phyloP scores from a whole-genome alignment of 192 early-diverging fungal species.

The Coemansia sp. region DNA sequence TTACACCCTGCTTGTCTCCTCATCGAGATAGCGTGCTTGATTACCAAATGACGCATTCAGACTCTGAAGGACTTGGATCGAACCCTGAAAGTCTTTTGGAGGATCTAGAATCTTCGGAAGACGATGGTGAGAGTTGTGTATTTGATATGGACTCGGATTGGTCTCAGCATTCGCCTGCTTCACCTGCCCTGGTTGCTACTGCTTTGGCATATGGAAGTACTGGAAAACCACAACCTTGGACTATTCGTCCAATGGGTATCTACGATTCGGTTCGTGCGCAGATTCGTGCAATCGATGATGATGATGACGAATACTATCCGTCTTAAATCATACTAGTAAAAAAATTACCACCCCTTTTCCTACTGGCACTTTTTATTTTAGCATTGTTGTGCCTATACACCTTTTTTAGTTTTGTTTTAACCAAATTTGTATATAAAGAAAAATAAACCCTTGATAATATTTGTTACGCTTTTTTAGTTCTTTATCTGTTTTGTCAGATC shows the following conservation, averaged over 20 bases:
- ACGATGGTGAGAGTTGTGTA: conserved; percentile 14
- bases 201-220: conserved; percentile 22
- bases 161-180: conserved; percentile 1
- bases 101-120: neutral
- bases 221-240: conserved; percentile 42
- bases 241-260: conserved; percentile 30
- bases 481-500: too few species aligned
- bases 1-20: conserved; percentile 6
- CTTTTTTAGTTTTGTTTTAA: conserved; percentile 4
- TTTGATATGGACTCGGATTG: conserved; percentile 48
- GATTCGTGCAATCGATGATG: conserved; percentile 47
- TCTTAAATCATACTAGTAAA: neutral
- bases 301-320: conserved; percentile 48
- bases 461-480: too few species aligned
- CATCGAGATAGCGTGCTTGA: conserved; percentile 12
- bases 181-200: conserved; percentile 12
- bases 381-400: neutral
- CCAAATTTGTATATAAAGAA: too few species aligned
- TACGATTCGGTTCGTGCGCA: conserved; percentile 42
- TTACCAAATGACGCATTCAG: neutral
- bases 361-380: conserved; percentile 9
- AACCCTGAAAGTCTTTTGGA: too few species aligned
- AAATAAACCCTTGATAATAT: neutral
- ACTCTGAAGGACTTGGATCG: neutral
- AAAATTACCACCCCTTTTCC: neutral